Conservation (phyloP, 2,329 filamentous ascomycete species). For the Botrytis pseudocinerea region DNA sequence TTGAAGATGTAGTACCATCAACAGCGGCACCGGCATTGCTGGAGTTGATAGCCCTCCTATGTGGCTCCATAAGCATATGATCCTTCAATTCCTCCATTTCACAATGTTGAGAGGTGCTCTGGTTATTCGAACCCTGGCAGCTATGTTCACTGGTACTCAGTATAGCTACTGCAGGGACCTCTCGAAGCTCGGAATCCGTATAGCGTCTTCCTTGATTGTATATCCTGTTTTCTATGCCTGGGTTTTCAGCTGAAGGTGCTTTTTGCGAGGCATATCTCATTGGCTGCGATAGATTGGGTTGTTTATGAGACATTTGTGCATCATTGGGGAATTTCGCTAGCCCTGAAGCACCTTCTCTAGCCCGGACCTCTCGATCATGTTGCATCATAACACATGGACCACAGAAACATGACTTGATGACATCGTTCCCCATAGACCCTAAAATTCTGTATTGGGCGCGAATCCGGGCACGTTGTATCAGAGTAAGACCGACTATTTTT, state of each 20-base stretch:
- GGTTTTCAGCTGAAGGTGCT: slow-evolving; percentile 17
- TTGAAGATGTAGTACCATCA: slow-evolving; percentile 11
- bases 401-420: slow-evolving; percentile 44
- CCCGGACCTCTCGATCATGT: slow-evolving; percentile 48
- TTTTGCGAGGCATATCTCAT: slow-evolving; percentile 32
- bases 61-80: background rate
- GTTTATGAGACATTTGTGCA: background rate
- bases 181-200: slow-evolving; percentile 2
- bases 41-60: slow-evolving; percentile 2
- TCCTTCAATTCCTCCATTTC: slow-evolving; percentile 6
- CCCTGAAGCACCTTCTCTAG: slow-evolving; percentile 43
- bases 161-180: slow-evolving; percentile 11
- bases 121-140: background rate
- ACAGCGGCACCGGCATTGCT: background rate
- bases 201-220: slow-evolving; percentile 16
- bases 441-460: slow-evolving; percentile 47
- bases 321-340: slow-evolving; percentile 17
- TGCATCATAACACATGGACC: slow-evolving; percentile 46
- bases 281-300: slow-evolving; percentile 25
- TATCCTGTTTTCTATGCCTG: slow-evolving; percentile 2
- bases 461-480: slow-evolving; percentile 39
- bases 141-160: background rate
- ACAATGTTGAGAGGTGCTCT: background rate
- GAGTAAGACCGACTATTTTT: slow-evolving; percentile 19
- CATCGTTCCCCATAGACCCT: slow-evolving; percentile 43